Conservation (phyloP, 805 yeast species). For the Ogataea philodendri region DNA sequence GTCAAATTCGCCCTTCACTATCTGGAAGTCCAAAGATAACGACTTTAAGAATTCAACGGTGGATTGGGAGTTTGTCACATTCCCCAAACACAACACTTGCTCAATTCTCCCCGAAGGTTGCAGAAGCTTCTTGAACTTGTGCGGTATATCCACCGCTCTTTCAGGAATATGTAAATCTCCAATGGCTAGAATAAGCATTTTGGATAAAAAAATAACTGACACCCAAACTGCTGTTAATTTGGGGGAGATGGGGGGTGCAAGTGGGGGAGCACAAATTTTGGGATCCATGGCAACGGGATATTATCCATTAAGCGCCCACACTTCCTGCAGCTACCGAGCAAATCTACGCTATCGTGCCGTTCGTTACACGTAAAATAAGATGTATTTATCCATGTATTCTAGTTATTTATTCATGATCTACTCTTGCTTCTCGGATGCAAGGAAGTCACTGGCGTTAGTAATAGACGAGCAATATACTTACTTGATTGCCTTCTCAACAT, state of each 20-base stretch:
- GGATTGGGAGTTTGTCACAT: conserved; percentile 64
- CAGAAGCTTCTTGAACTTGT: conserved; percentile 68
- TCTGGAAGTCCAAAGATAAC: conserved; percentile 67
- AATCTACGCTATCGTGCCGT: no score
- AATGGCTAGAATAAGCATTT: conserved; percentile 73
- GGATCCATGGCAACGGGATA: no score
- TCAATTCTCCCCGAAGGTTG: conserved; percentile 77
- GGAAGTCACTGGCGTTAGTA: conserved; percentile 26
- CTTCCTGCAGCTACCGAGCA: no score
- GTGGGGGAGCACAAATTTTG: no score
- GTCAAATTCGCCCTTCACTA: conserved; percentile 85
- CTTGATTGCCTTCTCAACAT: conserved; percentile 35
- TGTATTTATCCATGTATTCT: conserved; percentile 1
- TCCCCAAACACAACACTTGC: conserved; percentile 83
- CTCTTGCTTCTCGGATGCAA: conserved; percentile 28
- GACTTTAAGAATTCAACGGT: conserved; percentile 63
- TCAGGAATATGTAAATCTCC: conserved; percentile 93
- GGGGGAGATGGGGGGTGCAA: no score
- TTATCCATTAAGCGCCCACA: no score
- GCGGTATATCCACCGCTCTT: conserved; percentile 62
- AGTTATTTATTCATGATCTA: conserved; percentile 1
- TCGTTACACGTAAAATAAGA: no score
- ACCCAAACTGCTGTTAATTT: not conserved
- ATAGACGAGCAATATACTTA: conserved; percentile 17
- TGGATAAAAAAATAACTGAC: conserved; percentile 2